A percentile compares a stretch with the other conserved stretches of the same genome.
Conservation (phyloP, 2,329 filamentous ascomycete species). For the Xylaria sp. region DNA sequence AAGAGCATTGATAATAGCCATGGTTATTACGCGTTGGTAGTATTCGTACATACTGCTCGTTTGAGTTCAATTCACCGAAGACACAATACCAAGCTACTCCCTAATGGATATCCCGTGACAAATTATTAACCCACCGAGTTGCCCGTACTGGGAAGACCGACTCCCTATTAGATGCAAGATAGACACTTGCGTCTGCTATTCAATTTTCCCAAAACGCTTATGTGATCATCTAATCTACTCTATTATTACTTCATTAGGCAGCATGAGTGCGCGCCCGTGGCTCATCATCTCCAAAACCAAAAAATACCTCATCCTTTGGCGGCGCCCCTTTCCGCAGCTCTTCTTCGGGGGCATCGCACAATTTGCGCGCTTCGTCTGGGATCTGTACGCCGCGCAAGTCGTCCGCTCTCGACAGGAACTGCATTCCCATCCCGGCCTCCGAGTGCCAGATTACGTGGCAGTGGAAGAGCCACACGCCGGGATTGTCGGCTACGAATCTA, state of each 20-base stretch:
- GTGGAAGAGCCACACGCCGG: constrained; percentile 58
- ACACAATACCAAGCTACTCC: no score
- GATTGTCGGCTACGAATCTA: constrained; percentile 61
- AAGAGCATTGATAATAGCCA: no score
- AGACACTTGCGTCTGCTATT: no score
- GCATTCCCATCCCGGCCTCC: constrained; percentile 54
- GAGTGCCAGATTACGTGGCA: constrained; percentile 56
- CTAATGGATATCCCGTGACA: no score
- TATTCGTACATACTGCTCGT: no score
- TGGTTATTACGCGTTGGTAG: no score
- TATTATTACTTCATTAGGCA: neutral
- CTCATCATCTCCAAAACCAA: constrained; percentile 47
- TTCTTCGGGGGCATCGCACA: constrained; percentile 57
- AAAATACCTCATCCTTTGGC: constrained; percentile 62
- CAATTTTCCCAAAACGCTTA: neutral
- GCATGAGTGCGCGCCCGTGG: neutral
- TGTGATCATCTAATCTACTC: neutral
- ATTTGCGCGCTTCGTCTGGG: constrained; percentile 56
- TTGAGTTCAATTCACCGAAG: no score
- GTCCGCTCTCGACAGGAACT: constrained; percentile 59
- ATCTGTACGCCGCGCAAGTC: constrained; percentile 56
- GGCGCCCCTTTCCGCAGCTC: constrained; percentile 61
- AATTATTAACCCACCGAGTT: no score
- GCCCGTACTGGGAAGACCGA: no score
- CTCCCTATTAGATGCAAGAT: no score